phyloP scores from a whole-genome alignment of 2,329 filamentous ascomycete genomes.

The Aspergillus brasiliensis region DNA sequence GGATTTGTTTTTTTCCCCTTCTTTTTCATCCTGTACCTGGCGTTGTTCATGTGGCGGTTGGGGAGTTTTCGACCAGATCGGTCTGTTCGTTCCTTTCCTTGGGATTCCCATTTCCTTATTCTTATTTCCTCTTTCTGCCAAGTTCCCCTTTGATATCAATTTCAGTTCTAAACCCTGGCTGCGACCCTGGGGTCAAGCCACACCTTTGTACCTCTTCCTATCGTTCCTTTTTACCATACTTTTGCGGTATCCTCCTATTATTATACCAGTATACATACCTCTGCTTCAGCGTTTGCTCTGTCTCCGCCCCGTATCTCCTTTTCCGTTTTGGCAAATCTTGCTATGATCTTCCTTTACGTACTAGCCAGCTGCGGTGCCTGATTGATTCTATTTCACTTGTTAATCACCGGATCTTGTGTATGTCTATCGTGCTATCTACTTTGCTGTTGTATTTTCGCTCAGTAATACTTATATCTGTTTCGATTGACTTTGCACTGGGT shows the following conservation, averaged over 20 bases:
- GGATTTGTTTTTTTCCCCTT: not conserved
- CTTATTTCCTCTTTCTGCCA: not conserved
- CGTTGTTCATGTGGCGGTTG: not conserved
- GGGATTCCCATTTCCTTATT: slow-evolving; percentile 6
- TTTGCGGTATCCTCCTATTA: not conserved
- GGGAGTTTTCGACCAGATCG: not conserved
- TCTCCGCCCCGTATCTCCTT: not conserved
- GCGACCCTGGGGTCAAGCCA: not conserved
- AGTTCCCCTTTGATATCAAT: slow-evolving; percentile 3
- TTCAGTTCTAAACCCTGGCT: not conserved
- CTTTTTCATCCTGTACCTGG: not conserved
- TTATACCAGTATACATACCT: slow-evolving; percentile 2
- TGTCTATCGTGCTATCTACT: not conserved
- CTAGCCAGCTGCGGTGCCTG: too few species aligned
- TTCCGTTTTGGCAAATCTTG: not conserved
- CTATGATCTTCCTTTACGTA: too few species aligned
- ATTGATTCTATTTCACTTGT: too few species aligned
- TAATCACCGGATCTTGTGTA: not conserved
- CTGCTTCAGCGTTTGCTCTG: not conserved
- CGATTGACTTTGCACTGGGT: too few species aligned
- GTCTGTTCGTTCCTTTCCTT: not conserved
- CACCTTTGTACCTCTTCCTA: not conserved
- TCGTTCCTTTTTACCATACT: not conserved
- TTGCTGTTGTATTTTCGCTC: too few species aligned
- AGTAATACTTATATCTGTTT: too few species aligned